Percentiles rank a stretch among this genome's conserved stretches.
Conservation (phyloP, 352 stramenopile genomes). For the Globisporangium barbulae region DNA sequence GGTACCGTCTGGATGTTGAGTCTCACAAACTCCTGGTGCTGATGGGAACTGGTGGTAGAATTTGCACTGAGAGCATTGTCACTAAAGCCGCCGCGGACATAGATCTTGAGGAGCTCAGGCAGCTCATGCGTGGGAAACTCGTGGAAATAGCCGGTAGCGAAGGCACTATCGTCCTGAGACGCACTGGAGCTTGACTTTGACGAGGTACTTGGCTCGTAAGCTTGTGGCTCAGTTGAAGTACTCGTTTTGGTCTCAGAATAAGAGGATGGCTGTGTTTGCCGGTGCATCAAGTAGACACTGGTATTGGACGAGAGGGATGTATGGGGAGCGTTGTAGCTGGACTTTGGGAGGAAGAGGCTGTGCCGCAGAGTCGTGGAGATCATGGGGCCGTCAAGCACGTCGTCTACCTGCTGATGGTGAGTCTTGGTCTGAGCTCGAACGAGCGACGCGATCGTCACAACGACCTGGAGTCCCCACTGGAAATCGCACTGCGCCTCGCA, state of each 20-base stretch:
- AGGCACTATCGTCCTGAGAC: not conserved
- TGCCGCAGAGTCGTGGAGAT: slow-evolving; percentile 12
- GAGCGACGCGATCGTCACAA: slow-evolving; percentile 16
- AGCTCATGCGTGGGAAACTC: not conserved
- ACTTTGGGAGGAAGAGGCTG: slow-evolving; percentile 36
- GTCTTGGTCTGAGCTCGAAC: slow-evolving; percentile 2
- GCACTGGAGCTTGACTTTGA: not conserved
- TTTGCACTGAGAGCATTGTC: not conserved
- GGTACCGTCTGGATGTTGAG: slow-evolving; percentile 31
- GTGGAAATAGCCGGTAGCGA: not conserved
- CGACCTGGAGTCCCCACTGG: slow-evolving; percentile 38
- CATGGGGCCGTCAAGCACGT: not conserved
- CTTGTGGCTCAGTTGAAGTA: not conserved
- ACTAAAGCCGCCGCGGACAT: slow-evolving; percentile 13
- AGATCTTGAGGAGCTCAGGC: slow-evolving; percentile 18
- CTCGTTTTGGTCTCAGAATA: not conserved
- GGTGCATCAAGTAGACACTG: slow-evolving; percentile 4
- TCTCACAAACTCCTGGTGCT: slow-evolving; percentile 1
- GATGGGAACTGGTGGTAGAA: no score
- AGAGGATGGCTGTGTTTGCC: not conserved
- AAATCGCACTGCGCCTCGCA: slow-evolving; percentile 20
- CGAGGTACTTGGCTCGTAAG: not conserved
- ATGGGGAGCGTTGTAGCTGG: slow-evolving; percentile 15
- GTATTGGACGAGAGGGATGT: not conserved
- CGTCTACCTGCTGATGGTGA: not conserved